Evolutionary conservation across 2,329 filamentous ascomycete species (phyloP), one percentile per base, ranked within the genome.

Genomic region (Alternaria brassicae): DNA sequence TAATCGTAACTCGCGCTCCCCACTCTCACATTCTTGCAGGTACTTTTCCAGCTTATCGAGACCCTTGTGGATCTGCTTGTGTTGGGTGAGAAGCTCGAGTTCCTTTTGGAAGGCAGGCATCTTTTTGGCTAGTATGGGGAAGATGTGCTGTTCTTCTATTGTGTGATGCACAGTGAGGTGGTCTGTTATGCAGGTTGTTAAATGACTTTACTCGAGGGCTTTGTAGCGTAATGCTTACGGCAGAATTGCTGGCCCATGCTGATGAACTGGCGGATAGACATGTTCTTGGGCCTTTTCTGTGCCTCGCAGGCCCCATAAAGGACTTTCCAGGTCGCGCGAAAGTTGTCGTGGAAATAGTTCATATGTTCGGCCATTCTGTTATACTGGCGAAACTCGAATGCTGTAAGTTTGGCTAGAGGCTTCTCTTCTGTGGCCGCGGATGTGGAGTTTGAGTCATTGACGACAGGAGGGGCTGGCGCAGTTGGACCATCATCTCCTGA

Each of bases 91-190:
- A 45, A 95, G 79, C 71, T 90, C 85, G 13, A 89, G 83, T n/a
- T 85, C 83, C 63, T 80, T 81, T 60, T 82, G 81, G 73, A 96
- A 96, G 65, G 91, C 89, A 5, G 91, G 88, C 92, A 96, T 96
- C 66, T 87, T 88, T 68, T 81, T 81, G 12, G 90, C 92, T 2
- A 97, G 84, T 0, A 89, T 72, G 1, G 93, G 93, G 77, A 96
- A 97, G 39, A 97, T 83, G 75, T 92, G 86, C 42, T 82, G 79
- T 78, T 97, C 93, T 77, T 97, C 93, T 71, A 96, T 94, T 57
- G 80, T 81, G 80, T 97, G 93, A 79, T 97, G 93, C 57, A 86
- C 79, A 9, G 86, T 85, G n/a, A 97, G 86, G 58, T 90, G 85
- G 15, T 54, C 42, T 53, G 15, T 51, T 7, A 19, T 32, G 8